A percentile compares a stretch with the other conserved stretches of the same genome.
phyloP scores from a whole-genome alignment of 148 eudicot genomes.

The Amaranthus hypochondriacus region DNA sequence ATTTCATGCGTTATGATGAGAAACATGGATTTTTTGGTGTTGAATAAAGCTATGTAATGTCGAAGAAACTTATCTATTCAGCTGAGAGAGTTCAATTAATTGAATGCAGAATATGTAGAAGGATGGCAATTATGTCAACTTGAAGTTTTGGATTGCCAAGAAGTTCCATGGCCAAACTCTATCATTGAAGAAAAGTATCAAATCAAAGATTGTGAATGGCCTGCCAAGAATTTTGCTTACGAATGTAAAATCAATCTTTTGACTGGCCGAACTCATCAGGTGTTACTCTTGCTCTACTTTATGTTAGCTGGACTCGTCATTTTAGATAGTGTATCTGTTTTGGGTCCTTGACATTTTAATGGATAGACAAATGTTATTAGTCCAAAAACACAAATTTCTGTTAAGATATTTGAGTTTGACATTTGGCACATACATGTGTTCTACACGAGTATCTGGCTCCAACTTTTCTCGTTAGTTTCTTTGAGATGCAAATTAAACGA shows the following conservation, averaged over 20 bases:
- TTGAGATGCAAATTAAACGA: not conserved
- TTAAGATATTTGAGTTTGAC: not conserved
- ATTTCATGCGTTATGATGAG: not conserved
- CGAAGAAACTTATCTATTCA: not conserved
- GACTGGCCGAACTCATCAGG: slow-evolving; percentile 99
- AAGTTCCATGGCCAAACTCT: slow-evolving; percentile 75
- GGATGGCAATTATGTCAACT: slow-evolving; percentile 90
- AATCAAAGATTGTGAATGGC: slow-evolving; percentile 79
- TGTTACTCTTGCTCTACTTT: slow-evolving; percentile 11
- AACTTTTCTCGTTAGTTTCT: not conserved
- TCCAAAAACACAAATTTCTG: not conserved
- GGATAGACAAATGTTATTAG: not conserved
- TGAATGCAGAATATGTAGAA: slow-evolving; percentile 47
- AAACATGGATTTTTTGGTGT: not conserved
- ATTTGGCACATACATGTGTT: not conserved
- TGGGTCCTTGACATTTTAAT: not conserved
- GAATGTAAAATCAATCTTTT: slow-evolving; percentile 85
- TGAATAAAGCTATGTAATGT: not conserved
- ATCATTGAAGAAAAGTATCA: slow-evolving; percentile 36
- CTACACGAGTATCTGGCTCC: too few relatives aligned
- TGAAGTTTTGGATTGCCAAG: slow-evolving; percentile 84
- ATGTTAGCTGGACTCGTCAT: not conserved
- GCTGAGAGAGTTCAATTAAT: not conserved
- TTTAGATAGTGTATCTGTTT: not conserved
- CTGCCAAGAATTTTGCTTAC: slow-evolving; percentile 60